Evolutionary conservation across 2,329 filamentous ascomycete genomes (phyloP).

Genomic region (Intubia oerlemansii): DNA sequence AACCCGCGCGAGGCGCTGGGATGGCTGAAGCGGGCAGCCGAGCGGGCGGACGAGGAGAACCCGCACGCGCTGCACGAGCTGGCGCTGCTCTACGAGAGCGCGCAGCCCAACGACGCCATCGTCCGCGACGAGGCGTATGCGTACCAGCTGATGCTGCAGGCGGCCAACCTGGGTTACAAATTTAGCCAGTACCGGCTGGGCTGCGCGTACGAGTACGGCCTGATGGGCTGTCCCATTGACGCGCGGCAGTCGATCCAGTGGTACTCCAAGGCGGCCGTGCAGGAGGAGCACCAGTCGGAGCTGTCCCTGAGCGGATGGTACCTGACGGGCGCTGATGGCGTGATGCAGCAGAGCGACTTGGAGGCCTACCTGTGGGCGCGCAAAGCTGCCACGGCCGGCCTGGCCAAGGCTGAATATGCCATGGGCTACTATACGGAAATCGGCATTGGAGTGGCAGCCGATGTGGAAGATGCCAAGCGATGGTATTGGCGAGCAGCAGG

Average conservation of each 20-base stretch:
- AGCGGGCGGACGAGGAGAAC: slow-evolving; percentile 71
- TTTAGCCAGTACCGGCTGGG: slow-evolving; percentile 84
- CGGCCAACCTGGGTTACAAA: slow-evolving; percentile 79
- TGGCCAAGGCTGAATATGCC: slow-evolving; percentile 90
- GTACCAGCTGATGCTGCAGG: slow-evolving; percentile 61
- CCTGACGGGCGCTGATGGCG: slow-evolving; percentile 70
- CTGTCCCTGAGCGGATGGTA: slow-evolving; percentile 82
- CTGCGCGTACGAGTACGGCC: slow-evolving; percentile 72
- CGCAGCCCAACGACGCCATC: slow-evolving; percentile 46
- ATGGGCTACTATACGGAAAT: slow-evolving; percentile 97
- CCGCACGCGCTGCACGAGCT: slow-evolving; percentile 91
- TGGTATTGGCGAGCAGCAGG: slow-evolving; percentile 97
- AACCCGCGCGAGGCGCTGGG: slow-evolving; percentile 72
- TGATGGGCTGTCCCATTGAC: slow-evolving; percentile 66
- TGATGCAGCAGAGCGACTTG: slow-evolving; percentile 78
- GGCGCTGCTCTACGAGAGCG: slow-evolving; percentile 41
- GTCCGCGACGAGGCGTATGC: slow-evolving; percentile 68
- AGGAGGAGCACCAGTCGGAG: slow-evolving; percentile 88
- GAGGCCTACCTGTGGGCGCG: slow-evolving; percentile 95
- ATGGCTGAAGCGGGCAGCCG: slow-evolving; percentile 86
- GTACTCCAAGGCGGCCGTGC: slow-evolving; percentile 79
- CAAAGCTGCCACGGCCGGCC: slow-evolving; percentile 70
- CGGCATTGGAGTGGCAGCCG: slow-evolving; percentile 70
- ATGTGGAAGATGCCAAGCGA: slow-evolving; percentile 83
- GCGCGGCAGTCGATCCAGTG: slow-evolving; percentile 71